A percentile compares a stretch with the other conserved stretches of the same genome.
These are phyloP conservation scores for Coriolopsis trogii DNA, from an alignment of 1,284 basidiomycete species.

Conservation along the genomic window DNA sequence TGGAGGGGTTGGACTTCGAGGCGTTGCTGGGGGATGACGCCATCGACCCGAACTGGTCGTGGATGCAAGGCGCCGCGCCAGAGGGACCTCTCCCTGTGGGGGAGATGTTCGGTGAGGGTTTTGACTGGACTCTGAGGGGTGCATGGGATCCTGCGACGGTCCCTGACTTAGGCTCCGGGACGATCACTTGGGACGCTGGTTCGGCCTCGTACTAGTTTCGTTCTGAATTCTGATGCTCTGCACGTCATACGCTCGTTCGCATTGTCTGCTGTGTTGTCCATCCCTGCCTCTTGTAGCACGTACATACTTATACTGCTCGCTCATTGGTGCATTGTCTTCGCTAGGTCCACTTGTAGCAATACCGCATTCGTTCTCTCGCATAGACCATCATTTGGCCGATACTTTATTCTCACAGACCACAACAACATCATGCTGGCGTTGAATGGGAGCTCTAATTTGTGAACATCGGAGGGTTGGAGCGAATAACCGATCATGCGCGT, in stretches of 20 bases:
- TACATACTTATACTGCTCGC: conserved; percentile 7
- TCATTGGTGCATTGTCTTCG: conserved; percentile 2
- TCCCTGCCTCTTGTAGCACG: conserved; percentile 7
- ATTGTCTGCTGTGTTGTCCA: background rate
- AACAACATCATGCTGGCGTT: no score
- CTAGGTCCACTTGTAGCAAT: conserved; percentile 10
- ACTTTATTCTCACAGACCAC: background rate
- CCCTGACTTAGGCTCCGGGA: background rate
- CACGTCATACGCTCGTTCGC: conserved; percentile 2
- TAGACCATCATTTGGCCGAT: no score
- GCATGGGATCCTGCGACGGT: background rate
- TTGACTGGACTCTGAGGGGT: background rate
- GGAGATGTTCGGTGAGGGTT: background rate
- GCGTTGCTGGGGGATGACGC: conserved; percentile 1
- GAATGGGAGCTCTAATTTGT: no score
- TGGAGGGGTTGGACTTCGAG: conserved; percentile 7
- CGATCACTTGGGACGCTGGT: background rate
- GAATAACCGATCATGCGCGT: no score
- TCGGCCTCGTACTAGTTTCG: background rate
- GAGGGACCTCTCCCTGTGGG: background rate
- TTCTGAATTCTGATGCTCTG: background rate
- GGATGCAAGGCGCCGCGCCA: conserved; percentile 3
- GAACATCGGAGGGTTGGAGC: no score
- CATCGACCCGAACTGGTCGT: conserved; percentile 15
- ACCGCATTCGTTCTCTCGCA: conserved; percentile 7